A percentile compares a stretch with the other conserved stretches of the same genome.
phyloP scores from a whole-genome alignment of 306 rosid genomes.

The Nissolia schottii region DNA sequence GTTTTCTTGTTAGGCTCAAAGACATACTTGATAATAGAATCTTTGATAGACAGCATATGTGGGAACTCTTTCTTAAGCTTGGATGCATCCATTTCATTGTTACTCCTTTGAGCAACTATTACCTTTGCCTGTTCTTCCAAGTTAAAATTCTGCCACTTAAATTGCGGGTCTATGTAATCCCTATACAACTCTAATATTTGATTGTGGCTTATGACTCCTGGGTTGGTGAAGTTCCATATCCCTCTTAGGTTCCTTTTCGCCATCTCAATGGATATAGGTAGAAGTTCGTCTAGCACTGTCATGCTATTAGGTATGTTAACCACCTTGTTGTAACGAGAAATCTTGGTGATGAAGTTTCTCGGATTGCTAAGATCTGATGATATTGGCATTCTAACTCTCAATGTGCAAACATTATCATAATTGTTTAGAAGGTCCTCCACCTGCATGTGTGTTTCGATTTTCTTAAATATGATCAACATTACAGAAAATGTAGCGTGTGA shows the following conservation, averaged over 20 bases:
- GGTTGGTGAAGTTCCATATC: constrained; percentile 81
- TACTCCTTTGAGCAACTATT: constrained; percentile 61
- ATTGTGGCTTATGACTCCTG: constrained; percentile 72
- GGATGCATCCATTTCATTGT: constrained; percentile 66
- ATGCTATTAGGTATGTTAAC: constrained; percentile 73
- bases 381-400: constrained; percentile 75
- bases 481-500: background rate
- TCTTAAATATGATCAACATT: background rate
- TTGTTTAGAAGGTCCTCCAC: constrained; percentile 61
- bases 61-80: constrained; percentile 66
- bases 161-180: constrained; percentile 53
- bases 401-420: constrained; percentile 56
- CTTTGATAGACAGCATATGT: constrained; percentile 47
- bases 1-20: constrained; percentile 63
- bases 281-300: constrained; percentile 72
- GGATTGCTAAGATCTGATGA: constrained; percentile 71
- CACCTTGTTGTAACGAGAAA: constrained; percentile 52
- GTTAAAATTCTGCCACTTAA: constrained; percentile 56
- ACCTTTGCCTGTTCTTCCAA: constrained; percentile 70
- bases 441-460: constrained; percentile 29
- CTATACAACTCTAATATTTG: constrained; percentile 57
- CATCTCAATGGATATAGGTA: constrained; percentile 69
- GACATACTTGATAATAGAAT: constrained; percentile 57
- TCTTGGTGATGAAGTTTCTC: constrained; percentile 74
- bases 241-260: constrained; percentile 60